Percentiles rank a stretch among this genome's conserved stretches.
These are phyloP conservation scores for Alternaria sp. DNA, from an alignment of 2,329 filamentous ascomycete genomes.

Conservation along the genomic window DNA sequence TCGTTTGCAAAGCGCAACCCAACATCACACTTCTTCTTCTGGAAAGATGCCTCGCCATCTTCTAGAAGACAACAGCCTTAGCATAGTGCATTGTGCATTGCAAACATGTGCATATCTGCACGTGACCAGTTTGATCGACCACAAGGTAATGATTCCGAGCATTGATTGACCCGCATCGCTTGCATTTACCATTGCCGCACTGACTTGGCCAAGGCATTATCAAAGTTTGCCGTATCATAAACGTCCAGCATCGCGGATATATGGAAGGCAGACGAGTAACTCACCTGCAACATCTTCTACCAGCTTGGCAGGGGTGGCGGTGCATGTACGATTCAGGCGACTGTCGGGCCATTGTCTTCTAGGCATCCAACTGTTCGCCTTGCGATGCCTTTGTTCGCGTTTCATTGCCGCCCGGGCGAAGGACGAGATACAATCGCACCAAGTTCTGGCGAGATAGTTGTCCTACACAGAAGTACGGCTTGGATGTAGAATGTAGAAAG, in stretches of 20 bases:
- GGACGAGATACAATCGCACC: not conserved
- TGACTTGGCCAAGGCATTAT: constrained; percentile 2
- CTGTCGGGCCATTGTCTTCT: not conserved
- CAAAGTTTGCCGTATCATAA: not conserved
- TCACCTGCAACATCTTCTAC: not conserved
- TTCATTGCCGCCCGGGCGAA: not conserved
- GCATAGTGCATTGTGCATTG: not conserved
- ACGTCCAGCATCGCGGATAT: not conserved
- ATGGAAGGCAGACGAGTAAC: not conserved
- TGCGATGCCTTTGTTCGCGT: not conserved
- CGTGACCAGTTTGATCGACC: not conserved
- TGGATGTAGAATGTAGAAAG: not conserved
- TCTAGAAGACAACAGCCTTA: not conserved
- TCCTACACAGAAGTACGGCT: not conserved
- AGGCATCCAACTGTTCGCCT: not conserved
- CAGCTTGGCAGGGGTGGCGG: not conserved
- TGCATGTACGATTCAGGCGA: not conserved
- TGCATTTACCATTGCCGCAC: not conserved
- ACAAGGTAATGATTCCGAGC: not conserved
- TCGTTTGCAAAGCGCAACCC: not conserved
- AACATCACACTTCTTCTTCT: not conserved
- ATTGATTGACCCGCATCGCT: not conserved
- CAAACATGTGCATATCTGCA: not conserved
- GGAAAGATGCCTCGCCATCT: not conserved
- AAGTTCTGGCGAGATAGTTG: not conserved